Conservation (phyloP, 805 yeast genomes). For the Yamadazyma kitorensis region DNA sequence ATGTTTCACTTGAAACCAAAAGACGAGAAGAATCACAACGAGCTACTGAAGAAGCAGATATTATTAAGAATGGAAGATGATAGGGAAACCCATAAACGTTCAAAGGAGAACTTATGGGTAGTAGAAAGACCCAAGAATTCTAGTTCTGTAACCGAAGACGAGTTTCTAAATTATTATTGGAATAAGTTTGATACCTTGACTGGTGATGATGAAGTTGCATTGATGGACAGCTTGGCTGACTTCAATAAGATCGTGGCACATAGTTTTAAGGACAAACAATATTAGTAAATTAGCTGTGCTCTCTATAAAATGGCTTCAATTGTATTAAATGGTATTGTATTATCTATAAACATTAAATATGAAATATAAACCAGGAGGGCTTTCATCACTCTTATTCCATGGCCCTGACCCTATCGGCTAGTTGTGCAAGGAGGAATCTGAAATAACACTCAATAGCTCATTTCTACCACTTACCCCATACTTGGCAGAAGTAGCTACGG, state of each 20-base stretch:
- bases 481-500: constrained; percentile 52
- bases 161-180: constrained; percentile 47
- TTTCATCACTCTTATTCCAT: too few relatives aligned
- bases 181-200: constrained; percentile 43
- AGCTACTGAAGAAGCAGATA: constrained; percentile 49
- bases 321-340: background rate
- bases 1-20: constrained; percentile 25
- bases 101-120: constrained; percentile 80
- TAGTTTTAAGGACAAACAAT: constrained; percentile 49
- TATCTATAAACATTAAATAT: background rate
- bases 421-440: too few relatives aligned
- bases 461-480: constrained; percentile 68
- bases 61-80: constrained; percentile 86
- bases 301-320: too few relatives aligned
- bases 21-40: constrained; percentile 15
- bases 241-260: constrained; percentile 51
- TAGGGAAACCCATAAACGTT: constrained; percentile 82
- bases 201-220: constrained; percentile 42
- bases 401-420: too few relatives aligned
- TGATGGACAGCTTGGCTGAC: constrained; percentile 49
- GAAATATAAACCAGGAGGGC: too few relatives aligned
- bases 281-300: constrained; percentile 13
- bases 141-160: constrained; percentile 35
- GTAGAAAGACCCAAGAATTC: constrained; percentile 46
- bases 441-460: constrained; percentile 57